phyloP scores from a whole-genome alignment of 306 rosid species.

The Sicyos edulis region DNA sequence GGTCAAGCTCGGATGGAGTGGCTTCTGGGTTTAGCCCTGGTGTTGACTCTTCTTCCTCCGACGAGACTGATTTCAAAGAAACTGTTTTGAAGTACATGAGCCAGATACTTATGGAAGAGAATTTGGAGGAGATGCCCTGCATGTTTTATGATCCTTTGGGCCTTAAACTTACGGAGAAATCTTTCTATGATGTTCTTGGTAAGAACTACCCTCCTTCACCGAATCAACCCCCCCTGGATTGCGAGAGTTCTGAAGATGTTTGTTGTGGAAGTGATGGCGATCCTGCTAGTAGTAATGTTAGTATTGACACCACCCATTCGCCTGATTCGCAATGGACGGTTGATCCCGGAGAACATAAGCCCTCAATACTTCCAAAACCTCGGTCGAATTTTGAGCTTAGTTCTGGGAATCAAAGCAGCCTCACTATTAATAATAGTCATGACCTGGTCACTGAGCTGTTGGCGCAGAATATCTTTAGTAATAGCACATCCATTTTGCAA shows the following conservation, averaged over 20 bases:
- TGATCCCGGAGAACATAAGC: too few species aligned
- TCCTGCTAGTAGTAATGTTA: conserved; percentile 23
- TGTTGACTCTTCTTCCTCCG: conserved; percentile 24
- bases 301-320: conserved; percentile 22
- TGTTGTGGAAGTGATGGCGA: too few species aligned
- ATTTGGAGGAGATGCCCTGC: conserved; percentile 61
- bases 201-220: conserved; percentile 43
- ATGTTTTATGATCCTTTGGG: conserved; percentile 73
- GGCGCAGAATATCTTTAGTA: conserved; percentile 59
- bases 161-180: conserved; percentile 71
- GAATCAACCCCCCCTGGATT: conserved; percentile 13
- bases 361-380: conserved; percentile 31
- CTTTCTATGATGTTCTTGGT: conserved; percentile 72
- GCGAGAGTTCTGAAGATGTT: conserved; percentile 26
- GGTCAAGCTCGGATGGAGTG: too few species aligned
- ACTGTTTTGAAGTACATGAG: conserved; percentile 52
- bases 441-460: conserved; percentile 37
- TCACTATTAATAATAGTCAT: conserved; percentile 23
- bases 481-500: conserved; percentile 55
- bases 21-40: too few species aligned
- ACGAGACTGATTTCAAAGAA: conserved; percentile 50
- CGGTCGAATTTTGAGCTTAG: conserved; percentile 21
- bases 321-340: conserved; percentile 12
- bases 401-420: too few species aligned
- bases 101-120: conserved; percentile 74